Conservation (phyloP, 371 early-diverging fungal genomes). For the Syncephalis plumigaleata region DNA sequence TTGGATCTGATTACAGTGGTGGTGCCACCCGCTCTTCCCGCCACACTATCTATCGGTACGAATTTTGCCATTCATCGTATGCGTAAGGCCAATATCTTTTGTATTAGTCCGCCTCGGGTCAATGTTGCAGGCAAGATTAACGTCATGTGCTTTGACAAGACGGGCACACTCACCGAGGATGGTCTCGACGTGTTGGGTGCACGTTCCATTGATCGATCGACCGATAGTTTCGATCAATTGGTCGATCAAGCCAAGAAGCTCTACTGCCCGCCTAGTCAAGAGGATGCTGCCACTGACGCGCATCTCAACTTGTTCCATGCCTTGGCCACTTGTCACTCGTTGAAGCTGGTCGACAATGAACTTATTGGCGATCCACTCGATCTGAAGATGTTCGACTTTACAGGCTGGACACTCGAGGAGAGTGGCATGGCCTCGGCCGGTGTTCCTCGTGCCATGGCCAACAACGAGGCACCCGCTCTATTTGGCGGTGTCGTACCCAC, state of each 20-base stretch:
- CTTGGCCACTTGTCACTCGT: conserved; percentile 92
- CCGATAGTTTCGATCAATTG: neutral
- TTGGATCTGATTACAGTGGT: conserved; percentile 89
- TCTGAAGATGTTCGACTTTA: conserved; percentile 96
- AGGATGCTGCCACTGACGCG: neutral
- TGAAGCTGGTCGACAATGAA: conserved; percentile 79
- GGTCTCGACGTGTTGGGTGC: conserved; percentile 94
- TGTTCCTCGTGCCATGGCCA: conserved; percentile 4
- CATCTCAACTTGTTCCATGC: conserved; percentile 29
- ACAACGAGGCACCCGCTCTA: neutral
- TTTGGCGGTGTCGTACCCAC: conserved; percentile 12
- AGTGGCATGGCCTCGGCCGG: conserved; percentile 18
- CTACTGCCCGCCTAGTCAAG: neutral
- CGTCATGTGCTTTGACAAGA: conserved; percentile 98
- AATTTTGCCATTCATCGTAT: conserved; percentile 84
- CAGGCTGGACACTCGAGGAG: conserved; percentile 82
- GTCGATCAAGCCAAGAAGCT: neutral
- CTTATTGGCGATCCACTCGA: conserved; percentile 98
- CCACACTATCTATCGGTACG: conserved; percentile 94
- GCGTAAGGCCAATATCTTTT: conserved; percentile 69
- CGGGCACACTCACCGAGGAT: conserved; percentile 98
- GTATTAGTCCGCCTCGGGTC: conserved; percentile 87
- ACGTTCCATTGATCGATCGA: conserved; percentile 17
- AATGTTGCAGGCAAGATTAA: conserved; percentile 93
- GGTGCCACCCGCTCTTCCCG: conserved; percentile 93